Percentiles rank a stretch among this genome's conserved stretches.
These are phyloP conservation scores for Malus fusca DNA, from an alignment of 306 rosid species.

Conservation along the genomic window DNA sequence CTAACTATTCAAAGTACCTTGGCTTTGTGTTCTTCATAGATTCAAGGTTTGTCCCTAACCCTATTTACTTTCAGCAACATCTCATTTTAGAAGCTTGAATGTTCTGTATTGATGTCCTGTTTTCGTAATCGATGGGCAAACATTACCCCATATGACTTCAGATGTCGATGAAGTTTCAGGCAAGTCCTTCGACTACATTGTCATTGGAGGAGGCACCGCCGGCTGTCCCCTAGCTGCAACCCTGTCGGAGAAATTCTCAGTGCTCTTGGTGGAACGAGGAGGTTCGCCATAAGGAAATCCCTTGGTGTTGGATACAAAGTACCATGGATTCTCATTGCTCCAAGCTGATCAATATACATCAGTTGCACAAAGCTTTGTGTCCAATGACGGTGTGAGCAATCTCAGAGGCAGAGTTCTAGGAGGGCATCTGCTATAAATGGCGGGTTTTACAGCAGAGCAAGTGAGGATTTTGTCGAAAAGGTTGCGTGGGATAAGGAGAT, in stretches of 20 bases:
- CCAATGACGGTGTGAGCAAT: constrained; percentile 51
- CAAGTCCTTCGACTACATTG: constrained; percentile 53
- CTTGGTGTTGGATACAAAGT: constrained; percentile 37
- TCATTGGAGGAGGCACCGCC: constrained; percentile 75
- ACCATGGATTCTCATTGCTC: constrained; percentile 50
- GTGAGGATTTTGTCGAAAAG: constrained; percentile 42
- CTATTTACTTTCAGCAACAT: neutral
- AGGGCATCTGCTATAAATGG: constrained; percentile 76
- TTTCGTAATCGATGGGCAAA: constrained; percentile 20
- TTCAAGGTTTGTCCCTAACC: constrained; percentile 24
- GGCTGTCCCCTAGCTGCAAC: constrained; percentile 77
- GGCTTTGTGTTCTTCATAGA: constrained; percentile 22
- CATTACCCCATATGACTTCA: constrained; percentile 54
- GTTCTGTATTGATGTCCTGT: neutral
- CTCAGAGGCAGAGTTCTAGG: constrained; percentile 78
- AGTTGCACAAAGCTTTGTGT: constrained; percentile 62
- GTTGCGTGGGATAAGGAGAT: constrained; percentile 52
- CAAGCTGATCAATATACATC: constrained; percentile 38
- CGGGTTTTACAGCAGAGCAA: constrained; percentile 69
- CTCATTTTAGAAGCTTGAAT: neutral
- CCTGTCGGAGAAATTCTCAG: constrained; percentile 51
- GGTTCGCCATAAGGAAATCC: constrained; percentile 62
- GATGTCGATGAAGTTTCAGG: constrained; percentile 53
- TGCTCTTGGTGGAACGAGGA: constrained; percentile 66
- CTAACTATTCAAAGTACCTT: neutral